Conservation (phyloP, 345 rosid genomes). For the Hypericum androsaemum region DNA sequence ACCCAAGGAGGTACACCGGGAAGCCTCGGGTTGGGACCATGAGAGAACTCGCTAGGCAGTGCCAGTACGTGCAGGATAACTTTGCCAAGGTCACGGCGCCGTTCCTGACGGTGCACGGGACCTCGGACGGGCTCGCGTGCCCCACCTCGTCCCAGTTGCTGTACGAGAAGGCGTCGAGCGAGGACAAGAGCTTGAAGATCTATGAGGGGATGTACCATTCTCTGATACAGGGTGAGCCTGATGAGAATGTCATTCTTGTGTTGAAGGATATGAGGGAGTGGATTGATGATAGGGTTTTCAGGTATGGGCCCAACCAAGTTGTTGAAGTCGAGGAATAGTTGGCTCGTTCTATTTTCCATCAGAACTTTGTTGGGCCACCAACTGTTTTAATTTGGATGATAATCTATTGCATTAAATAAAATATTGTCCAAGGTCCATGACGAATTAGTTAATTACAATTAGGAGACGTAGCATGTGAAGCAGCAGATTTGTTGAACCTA, state of each 20-base stretch:
- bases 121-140: conserved; percentile 71
- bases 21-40: conserved; percentile 88
- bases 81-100: conserved; percentile 52
- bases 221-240: conserved; percentile 84
- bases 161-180: conserved; percentile 65
- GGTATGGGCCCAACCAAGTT: conserved; percentile 34
- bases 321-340: neutral
- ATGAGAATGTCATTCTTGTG: conserved; percentile 57
- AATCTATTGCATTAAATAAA: too few relatives aligned
- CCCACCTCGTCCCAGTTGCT: conserved; percentile 60
- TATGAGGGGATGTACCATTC: conserved; percentile 98
- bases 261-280: conserved; percentile 92
- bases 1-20: conserved; percentile 77
- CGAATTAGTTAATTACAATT: too few relatives aligned
- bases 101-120: conserved; percentile 69
- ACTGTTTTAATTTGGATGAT: too few relatives aligned
- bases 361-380: too few relatives aligned
- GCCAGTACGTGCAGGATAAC: conserved; percentile 70
- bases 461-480: too few relatives aligned
- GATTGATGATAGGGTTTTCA: conserved; percentile 76
- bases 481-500: too few relatives aligned
- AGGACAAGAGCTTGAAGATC: conserved; percentile 67
- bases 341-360: too few relatives aligned
- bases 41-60: conserved; percentile 72
- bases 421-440: too few relatives aligned